Evolutionary conservation across 2,329 filamentous ascomycete genomes (phyloP), one percentile per base, ranked within the genome.

Genomic region (Didymella sp.): DNA sequence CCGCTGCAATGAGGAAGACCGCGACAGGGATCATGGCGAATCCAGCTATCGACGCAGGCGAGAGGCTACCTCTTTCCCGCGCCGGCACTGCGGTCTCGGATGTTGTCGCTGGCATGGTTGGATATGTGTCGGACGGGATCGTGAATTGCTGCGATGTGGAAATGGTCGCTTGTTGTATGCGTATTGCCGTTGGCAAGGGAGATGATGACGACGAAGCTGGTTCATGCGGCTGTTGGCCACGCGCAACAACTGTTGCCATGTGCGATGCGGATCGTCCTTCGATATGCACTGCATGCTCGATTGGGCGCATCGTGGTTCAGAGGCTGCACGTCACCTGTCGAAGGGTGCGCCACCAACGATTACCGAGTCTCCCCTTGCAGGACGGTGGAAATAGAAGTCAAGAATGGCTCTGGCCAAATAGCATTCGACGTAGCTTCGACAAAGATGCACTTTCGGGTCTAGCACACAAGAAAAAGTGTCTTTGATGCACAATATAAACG

Each of bases 1-100:
- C 59, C 9, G 59, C 22, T 15, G 56, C 53, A 46, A 61, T 59
- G 2, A 68, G 24, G n/a, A 59, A 48, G 12, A 63, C 52, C 1
- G 62, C 59, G 6, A 70, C 48, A 4, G 70, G 69, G 33, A 69
- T 64, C 58, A 70, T 67, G 6, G 60, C 68, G 12, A 73, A 61
- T 11, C 68, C 70, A 11, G 70, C 41, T 67, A 70, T 33, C 2
- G 54, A 52, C 22, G 9, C 24, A 46, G 62, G 4, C 33, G 62
- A 17, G 46, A 53, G 40, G 53, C 40, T 51, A 61, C 54, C 27
- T 24, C 33, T 22, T 12, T 48, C 42, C 12, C 49, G 33, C 47
- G 58, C 13, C 22, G 30, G 30, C 11, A 25, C 30, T 3, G 43
- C 35, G 24, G 54, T 21, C 24, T 56, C 40, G 13, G 43, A 24